Evolutionary conservation across 2,329 filamentous ascomycete species (phyloP), one percentile per base, ranked within the genome.

Genomic region (Xylariales sp.): DNA sequence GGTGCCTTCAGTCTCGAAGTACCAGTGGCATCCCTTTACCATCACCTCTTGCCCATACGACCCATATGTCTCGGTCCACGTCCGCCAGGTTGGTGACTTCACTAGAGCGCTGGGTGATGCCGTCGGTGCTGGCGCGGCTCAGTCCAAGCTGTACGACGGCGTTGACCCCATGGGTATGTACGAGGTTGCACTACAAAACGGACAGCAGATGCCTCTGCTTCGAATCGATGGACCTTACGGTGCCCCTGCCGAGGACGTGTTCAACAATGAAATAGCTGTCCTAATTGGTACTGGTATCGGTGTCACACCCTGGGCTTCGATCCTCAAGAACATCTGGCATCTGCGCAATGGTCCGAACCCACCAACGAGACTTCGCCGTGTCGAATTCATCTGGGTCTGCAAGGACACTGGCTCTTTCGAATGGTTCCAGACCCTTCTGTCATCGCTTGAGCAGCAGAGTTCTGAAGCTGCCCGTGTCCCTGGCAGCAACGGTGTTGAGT

Each of bases 341-440:
- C 76, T 95, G 57, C 88, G 93, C 48, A 84, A 93, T 50, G 80
- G 84, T 12, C 90, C 91, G 6, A 93, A 96, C 69, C 88, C 90
- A 18, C 90, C 91, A 1, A 82, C 80, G 37, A 87, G 91, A 58
- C 82, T 98, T 34, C 86, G 89, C 45, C 85, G 93, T 62, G 91
- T 98, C 22, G 93, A 98, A 64, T 98, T 98, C 66, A 94, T 98
- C 70, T 98, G 93, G 93, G 84, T 97, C 38, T 96, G 91, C 76
- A 93, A 87, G 63, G 90, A 96, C 58, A 95, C 90, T 0, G 86
- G 80, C 24, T 95, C 90, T 0, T 98, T 98, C 58, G 93, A 97
- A 68, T 98, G 93, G 93, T 97, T 98, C 73, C 93, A 98, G 62
- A 89, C 86, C 2, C 80, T 98, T 1, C 78, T 98, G 12, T 87